Base-by-base conservation (phyloP, 176 grass and related monocot genomes). In the Aegilops umbellulata region DNA sequence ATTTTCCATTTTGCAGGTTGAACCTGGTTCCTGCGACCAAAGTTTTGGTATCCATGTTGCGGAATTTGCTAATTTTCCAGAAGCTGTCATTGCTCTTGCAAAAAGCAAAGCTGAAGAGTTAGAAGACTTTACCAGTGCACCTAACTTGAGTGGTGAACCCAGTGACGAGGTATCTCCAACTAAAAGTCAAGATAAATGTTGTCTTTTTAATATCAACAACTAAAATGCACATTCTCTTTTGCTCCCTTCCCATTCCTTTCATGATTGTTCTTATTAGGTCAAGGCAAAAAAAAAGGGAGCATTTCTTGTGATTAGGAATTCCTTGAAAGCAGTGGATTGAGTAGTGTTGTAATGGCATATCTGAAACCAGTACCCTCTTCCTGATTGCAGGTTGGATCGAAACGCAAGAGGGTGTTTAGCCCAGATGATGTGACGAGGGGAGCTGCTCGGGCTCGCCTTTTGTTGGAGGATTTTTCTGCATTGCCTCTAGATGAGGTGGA, bases 21-120 rank as follows among this genome's bases (percentile, higher is more conserved):
- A 98, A 88, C 95, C 89, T 17, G 95, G 95, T 62, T 88, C 91
- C 57, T 98, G 95, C 60, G 95, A 98, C 88, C 95, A 98, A 89
- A 98, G 95, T 87, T 98, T 98, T 72, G 95, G 95, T 82, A 98
- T 98, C 85, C 95, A 98, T 58, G 95, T 98, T 70, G 95, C 95
- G 73, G 93, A 98, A 84, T 95, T 98, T 72, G 93, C 95, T 88
- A 94, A 98, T 81, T 95, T 98, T 88, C 95, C 95, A 81, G 93
- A 95, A 90, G 91, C 84, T 83, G 93, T 95, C 76, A 60, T 98
- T 70, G 84, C 55, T 78, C 91, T 98, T 58, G 95, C 95, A 81
- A 95, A 92, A 92, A 92, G 89, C 78, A 98, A 98, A 94, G 93
- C 95, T 32, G 95, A 92, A 83, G 95, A 98, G 69, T 83, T 98